Conservation (phyloP, 2,329 filamentous ascomycete species). For the Fusarium pseudonygamai region DNA sequence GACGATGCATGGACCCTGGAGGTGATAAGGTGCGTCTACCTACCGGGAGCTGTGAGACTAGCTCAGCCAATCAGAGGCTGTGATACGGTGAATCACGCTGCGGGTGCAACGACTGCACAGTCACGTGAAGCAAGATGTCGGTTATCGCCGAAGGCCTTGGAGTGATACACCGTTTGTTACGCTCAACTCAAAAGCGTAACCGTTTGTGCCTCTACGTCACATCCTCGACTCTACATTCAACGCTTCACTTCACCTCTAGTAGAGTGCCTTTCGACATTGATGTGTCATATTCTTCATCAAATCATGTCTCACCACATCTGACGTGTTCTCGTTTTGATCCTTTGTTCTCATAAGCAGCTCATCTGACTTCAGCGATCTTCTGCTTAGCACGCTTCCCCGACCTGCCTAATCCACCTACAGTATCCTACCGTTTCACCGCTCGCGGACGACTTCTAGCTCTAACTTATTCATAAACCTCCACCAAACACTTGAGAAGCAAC, state of each 20-base stretch:
- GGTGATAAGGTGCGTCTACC: slow-evolving; percentile 26
- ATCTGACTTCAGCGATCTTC: slow-evolving; percentile 11
- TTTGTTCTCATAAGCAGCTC: not conserved
- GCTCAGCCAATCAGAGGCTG: slow-evolving; percentile 26
- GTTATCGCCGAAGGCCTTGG: slow-evolving; percentile 2
- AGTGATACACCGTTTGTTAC: slow-evolving; percentile 27
- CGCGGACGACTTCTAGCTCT: not conserved
- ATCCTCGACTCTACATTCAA: not conserved
- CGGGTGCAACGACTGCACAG: slow-evolving; percentile 2
- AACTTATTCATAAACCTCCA: not conserved
- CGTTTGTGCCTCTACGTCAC: slow-evolving; percentile 25
- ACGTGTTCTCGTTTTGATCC: not conserved
- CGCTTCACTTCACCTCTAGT: not conserved
- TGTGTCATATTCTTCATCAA: not conserved
- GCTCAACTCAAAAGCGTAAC: slow-evolving; percentile 4
- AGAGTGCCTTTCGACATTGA: not conserved
- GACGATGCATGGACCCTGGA: slow-evolving; percentile 32
- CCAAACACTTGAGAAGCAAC: not conserved
- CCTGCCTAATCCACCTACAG: slow-evolving; percentile 36
- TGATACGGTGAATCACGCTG: not conserved
- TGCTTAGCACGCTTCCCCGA: slow-evolving; percentile 20
- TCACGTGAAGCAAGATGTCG: slow-evolving; percentile 32
- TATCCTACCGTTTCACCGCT: slow-evolving; percentile 13
- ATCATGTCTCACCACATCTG: not conserved
- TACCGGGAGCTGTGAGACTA: not conserved